phyloP scores from a whole-genome alignment of 139 green algal species.

The Coelastrella sp. region DNA sequence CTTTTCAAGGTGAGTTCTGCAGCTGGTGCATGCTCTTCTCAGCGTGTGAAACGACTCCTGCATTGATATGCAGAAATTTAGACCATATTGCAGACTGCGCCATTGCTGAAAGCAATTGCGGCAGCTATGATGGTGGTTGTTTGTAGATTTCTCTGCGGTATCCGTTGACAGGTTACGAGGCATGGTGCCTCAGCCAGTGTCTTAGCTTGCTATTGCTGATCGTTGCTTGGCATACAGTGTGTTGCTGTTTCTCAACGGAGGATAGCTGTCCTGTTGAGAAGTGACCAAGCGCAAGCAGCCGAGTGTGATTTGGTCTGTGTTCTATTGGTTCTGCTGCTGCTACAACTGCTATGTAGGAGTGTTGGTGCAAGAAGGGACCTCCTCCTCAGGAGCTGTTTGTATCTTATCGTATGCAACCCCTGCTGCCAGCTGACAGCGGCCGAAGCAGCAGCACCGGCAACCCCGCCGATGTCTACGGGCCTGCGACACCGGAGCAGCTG shows the following conservation, averaged over 20 bases:
- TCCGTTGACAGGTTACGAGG: too few species aligned
- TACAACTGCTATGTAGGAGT: slow-evolving; percentile 65
- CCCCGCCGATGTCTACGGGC: background rate
- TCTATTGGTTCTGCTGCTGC: background rate
- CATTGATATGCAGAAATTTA: background rate
- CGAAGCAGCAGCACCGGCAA: slow-evolving; percentile 1
- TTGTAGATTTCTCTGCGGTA: too few species aligned
- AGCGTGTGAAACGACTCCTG: background rate
- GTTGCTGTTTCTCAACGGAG: too few species aligned
- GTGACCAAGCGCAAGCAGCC: too few species aligned
- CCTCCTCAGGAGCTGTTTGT: slow-evolving; percentile 71
- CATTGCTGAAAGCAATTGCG: too few species aligned
- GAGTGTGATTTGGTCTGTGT: background rate
- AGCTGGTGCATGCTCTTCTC: background rate
- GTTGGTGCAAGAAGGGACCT: slow-evolving; percentile 90
- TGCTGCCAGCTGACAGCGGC: slow-evolving; percentile 49
- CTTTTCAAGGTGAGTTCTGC: slow-evolving; percentile 84
- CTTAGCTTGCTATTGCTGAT: too few species aligned
- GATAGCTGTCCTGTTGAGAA: too few species aligned
- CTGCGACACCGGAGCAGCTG: slow-evolving; percentile 40
- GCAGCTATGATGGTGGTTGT: too few species aligned
- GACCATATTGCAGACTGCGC: too few species aligned
- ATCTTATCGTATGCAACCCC: slow-evolving; percentile 72
- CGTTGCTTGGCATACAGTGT: too few species aligned
- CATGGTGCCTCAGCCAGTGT: too few species aligned